A percentile compares a stretch with the other conserved stretches of the same genome.
phyloP scores from a whole-genome alignment of 352 stramenopile species.

The Phytophthora nicotianae region DNA sequence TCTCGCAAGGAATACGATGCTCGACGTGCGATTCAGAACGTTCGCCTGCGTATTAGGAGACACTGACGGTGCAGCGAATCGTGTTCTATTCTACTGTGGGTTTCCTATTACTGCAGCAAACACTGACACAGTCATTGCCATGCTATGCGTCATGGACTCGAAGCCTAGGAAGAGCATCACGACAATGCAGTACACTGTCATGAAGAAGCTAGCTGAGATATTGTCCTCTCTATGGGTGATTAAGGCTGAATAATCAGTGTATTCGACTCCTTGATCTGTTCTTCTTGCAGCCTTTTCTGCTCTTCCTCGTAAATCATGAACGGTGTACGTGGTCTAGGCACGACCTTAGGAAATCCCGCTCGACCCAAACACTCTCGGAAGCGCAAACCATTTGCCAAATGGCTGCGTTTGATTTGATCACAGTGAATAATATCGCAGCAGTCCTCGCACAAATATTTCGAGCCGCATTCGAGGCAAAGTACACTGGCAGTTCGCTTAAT shows the following conservation, averaged over 20 bases:
- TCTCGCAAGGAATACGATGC: slow-evolving; percentile 46
- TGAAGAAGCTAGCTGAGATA: slow-evolving; percentile 49
- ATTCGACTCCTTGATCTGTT: slow-evolving; percentile 18
- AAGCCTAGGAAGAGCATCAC: slow-evolving; percentile 55
- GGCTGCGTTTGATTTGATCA: slow-evolving; percentile 24
- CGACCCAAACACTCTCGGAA: slow-evolving; percentile 44
- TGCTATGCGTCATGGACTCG: slow-evolving; percentile 52
- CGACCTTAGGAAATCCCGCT: slow-evolving; percentile 40
- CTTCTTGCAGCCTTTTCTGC: slow-evolving; percentile 15
- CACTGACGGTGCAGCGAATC: slow-evolving; percentile 17
- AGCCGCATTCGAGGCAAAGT: slow-evolving; percentile 45
- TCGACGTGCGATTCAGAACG: slow-evolving; percentile 63
- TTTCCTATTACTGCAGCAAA: slow-evolving; percentile 42
- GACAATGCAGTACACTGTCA: slow-evolving; percentile 65
- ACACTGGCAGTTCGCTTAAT: slow-evolving; percentile 25
- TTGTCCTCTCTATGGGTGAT: slow-evolving; percentile 13
- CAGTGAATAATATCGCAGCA: slow-evolving; percentile 59
- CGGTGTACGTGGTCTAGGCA: slow-evolving; percentile 14
- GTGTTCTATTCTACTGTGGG: slow-evolving; percentile 46
- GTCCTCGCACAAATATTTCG: slow-evolving; percentile 46
- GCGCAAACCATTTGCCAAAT: slow-evolving; percentile 43
- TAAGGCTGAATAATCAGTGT: slow-evolving; percentile 27
- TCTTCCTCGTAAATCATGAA: slow-evolving; percentile 39
- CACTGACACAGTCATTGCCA: slow-evolving; percentile 35
- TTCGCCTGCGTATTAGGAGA: slow-evolving; percentile 41